phyloP scores from a whole-genome alignment of 1,284 basidiomycete genomes.

The Moesziomyces sp. region DNA sequence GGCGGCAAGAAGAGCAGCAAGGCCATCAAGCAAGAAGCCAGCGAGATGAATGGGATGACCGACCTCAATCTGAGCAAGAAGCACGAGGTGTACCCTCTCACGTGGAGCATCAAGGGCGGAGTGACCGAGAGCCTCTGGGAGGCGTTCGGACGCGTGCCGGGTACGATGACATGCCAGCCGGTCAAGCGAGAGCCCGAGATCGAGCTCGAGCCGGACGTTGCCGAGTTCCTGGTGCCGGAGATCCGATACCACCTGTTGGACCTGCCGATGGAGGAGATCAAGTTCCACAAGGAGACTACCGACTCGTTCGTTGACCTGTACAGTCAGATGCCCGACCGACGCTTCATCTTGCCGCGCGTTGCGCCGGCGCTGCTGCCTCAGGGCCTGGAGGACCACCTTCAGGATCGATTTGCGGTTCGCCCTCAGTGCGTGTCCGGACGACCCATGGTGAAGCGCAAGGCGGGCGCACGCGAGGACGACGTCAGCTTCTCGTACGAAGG shows the following conservation, averaged over 20 bases:
- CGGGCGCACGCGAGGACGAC: constrained; percentile 44
- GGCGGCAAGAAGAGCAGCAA: constrained; percentile 36
- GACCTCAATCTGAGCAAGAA: constrained; percentile 33
- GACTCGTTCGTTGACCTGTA: constrained; percentile 46
- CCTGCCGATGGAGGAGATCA: constrained; percentile 49
- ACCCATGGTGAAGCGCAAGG: constrained; percentile 60
- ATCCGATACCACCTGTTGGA: constrained; percentile 49
- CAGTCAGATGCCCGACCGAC: constrained; percentile 42
- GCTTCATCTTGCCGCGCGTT: constrained; percentile 30
- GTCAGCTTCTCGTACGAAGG: constrained; percentile 41
- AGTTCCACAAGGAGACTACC: constrained; percentile 50
- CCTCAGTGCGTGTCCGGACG: constrained; percentile 48
- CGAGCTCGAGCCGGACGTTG: constrained; percentile 50
- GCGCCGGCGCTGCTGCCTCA: constrained; percentile 32
- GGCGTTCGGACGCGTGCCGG: constrained; percentile 57
- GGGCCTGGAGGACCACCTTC: constrained; percentile 60
- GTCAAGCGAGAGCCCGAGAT: constrained; percentile 51
- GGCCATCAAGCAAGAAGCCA: constrained; percentile 19
- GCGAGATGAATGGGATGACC: constrained; percentile 4
- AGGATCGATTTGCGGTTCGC: constrained; percentile 60
- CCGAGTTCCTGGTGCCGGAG: constrained; percentile 52
- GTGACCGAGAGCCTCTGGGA: constrained; percentile 62
- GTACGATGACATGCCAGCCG: constrained; percentile 52
- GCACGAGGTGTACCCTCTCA: constrained; percentile 57
- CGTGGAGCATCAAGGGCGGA: constrained; percentile 48